These are phyloP conservation scores for Mycosphaerelloides madeirae DNA, from an alignment of 2,329 filamentous ascomycete genomes.

Conservation along the genomic window DNA sequence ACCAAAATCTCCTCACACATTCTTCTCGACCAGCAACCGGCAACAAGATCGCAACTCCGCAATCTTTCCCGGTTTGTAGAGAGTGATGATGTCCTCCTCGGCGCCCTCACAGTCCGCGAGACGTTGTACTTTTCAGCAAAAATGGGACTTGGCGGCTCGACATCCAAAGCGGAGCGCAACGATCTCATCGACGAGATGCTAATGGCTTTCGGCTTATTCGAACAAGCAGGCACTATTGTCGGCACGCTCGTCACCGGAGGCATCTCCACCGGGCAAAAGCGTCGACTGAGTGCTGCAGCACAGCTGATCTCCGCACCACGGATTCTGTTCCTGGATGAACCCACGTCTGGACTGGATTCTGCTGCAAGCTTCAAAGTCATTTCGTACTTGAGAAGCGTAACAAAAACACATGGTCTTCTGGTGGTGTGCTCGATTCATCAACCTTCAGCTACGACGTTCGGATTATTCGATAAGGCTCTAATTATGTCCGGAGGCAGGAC, in stretches of 20 bases:
- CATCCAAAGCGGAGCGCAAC: slow-evolving; percentile 54
- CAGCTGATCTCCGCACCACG: slow-evolving; percentile 76
- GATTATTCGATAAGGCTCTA: slow-evolving; percentile 73
- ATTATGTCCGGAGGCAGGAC: slow-evolving; percentile 66
- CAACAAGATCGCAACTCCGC: slow-evolving; percentile 55
- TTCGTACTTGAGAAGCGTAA: slow-evolving; percentile 63
- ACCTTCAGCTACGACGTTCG: slow-evolving; percentile 72
- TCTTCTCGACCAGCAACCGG: slow-evolving; percentile 58
- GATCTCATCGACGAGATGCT: slow-evolving; percentile 65
- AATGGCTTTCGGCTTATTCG: slow-evolving; percentile 65
- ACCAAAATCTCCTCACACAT: slow-evolving; percentile 52
- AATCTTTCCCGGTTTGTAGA: slow-evolving; percentile 73
- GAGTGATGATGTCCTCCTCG: slow-evolving; percentile 80
- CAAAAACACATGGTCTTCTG: slow-evolving; percentile 64
- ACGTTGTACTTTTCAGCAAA: slow-evolving; percentile 73
- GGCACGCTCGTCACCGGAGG: slow-evolving; percentile 80
- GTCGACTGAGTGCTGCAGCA: slow-evolving; percentile 71
- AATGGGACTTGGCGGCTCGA: slow-evolving; percentile 54
- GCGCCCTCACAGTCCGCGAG: slow-evolving; percentile 73
- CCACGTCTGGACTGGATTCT: slow-evolving; percentile 78
- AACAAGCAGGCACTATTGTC: slow-evolving; percentile 66
- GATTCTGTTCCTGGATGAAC: slow-evolving; percentile 78
- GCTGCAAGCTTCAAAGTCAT: slow-evolving; percentile 72
- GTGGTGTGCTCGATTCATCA: slow-evolving; percentile 82
- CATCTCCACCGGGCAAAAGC: slow-evolving; percentile 79